Evolutionary conservation across 208 protist species (phyloP), one percentile per base, ranked within the genome.

Genomic region (Trypanosomatidae sp.): DNA sequence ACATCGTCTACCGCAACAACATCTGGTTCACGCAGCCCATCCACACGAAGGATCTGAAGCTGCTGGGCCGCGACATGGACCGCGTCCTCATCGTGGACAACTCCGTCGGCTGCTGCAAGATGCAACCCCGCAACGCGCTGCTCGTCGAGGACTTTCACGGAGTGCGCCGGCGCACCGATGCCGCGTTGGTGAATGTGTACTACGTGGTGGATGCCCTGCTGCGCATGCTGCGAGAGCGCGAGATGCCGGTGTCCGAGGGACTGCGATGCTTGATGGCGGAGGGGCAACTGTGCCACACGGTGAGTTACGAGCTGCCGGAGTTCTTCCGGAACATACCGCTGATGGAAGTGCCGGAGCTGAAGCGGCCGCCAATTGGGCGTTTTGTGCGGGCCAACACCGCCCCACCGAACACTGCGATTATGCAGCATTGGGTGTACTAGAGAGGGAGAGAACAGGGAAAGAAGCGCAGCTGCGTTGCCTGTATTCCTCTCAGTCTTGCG

Each of bases 31-130:
- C 92, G 3, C 89, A 96, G 85, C 89, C 89, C 4, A 74, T 92
- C 6, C 92, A 98, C 78, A 95, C 92, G n/a, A 98, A 98, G 70
- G 92, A 98, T 74, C 70, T 98, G 58, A 84, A 85, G 17, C 87
- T 98, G n/a, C 85, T 97, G 1, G 95, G 95, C n/a, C 87, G 95
- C 9, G 84, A 95, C 74, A 81, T 98, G 85, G 77, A 96, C 64
- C 84, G 91, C 44, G 83, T 97, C 3, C 72, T 98, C 28, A 92
- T 98, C 46, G 81, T 98, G 39, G 95, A 98, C 73, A 98, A 98
- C 84, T 89, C 93, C 25, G 82, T 91, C 1, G 92, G 93, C 73
- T 98, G 95, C 82, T 97, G 90, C 74, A 97, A 97, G 75, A 77
- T 97, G 15, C 90, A 97, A 69, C 85, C 86, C 33, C 79, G 80